Evolutionary conservation across 805 yeast genomes (phyloP), one percentile per base, ranked within the genome.

Genomic region (Clavispora santaluciae): DNA sequence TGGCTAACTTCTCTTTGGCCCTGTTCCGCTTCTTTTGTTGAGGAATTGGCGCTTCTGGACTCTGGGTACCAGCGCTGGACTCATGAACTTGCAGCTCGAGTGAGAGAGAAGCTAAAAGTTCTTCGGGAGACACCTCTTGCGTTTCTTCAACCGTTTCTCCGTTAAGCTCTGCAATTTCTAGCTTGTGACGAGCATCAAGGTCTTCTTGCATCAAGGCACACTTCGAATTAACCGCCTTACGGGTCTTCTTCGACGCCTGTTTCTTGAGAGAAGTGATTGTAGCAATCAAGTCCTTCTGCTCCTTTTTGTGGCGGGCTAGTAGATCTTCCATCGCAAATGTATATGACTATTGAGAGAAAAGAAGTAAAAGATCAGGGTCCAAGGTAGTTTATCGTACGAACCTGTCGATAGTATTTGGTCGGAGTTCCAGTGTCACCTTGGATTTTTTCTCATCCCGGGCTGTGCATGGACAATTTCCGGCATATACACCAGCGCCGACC

Each of bases 1-100:
- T 78, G 0, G 91, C 95, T 18, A 88, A 57, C 52, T 86, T 73
- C 55, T 89, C 97, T 63, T 84, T 86, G 48, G 87, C 93, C 41
- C 97, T 73, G 58, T 91, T 91, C 35, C 91, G 33, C 31, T 41
- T 72, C 53, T 77, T 78, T 30, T 55, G 44, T 17, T 21, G 33
- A 10, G 21, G 18, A 24, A 22, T 20, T 6, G 26, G 18, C 16
- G 7, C 18, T 30, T 22, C 15, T 4, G 13, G n/a, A n/a, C n/a
- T n/a, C n/a, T n/a, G n/a, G n/a, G n/a, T n/a, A n/a, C n/a, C n/a
- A n/a, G n/a, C n/a, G n/a, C n/a, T n/a, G n/a, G n/a, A n/a, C 6
- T 12, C 13, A 2, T 36, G 26, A 12, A n/a, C 20, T 20, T 6
- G 20, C n/a, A 12, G 8, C 12, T 29, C 39, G n/a, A 49, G 38